Conservation (phyloP, 495 filamentous ascomycete genomes). For the Penicillium maclennaniae region DNA sequence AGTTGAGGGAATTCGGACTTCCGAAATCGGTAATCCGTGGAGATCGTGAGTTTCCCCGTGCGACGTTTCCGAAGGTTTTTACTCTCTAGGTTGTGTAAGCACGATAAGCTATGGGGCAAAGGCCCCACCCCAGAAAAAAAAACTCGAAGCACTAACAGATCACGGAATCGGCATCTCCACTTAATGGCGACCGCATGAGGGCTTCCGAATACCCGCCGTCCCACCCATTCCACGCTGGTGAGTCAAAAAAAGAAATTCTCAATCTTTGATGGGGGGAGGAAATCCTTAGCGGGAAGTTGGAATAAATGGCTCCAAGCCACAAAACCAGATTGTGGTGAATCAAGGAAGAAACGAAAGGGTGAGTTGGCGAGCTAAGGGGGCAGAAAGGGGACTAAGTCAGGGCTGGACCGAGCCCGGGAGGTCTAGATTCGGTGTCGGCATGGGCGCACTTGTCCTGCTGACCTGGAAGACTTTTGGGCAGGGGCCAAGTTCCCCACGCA, state of each 20-base stretch:
- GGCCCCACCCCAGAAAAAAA: constrained; percentile 29
- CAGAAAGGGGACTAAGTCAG: constrained; percentile 1
- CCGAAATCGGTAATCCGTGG: constrained; percentile 27
- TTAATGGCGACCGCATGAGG: not conserved
- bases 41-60: constrained; percentile 26
- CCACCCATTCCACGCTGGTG: not conserved
- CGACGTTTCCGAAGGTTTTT: constrained; percentile 11
- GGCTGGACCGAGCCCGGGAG: not conserved
- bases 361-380: not conserved
- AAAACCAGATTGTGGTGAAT: constrained; percentile 3
- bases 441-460: constrained; percentile 1
- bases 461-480: constrained; percentile 19
- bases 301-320: not conserved
- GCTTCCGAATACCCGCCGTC: constrained; percentile 11
- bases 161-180: constrained; percentile 18
- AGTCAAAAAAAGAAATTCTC: not conserved
- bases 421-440: constrained; percentile 20
- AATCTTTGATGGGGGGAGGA: not conserved
- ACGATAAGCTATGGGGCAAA: constrained; percentile 26
- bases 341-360: not conserved
- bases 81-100: constrained; percentile 13
- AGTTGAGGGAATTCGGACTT: constrained; percentile 28
- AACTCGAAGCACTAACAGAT: constrained; percentile 33
- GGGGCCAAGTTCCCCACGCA: constrained; percentile 21
- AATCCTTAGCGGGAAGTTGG: not conserved